These are phyloP conservation scores for Geotrichum klebahnii DNA, from an alignment of 1,139 yeast genomes.

Conservation along the genomic window DNA sequence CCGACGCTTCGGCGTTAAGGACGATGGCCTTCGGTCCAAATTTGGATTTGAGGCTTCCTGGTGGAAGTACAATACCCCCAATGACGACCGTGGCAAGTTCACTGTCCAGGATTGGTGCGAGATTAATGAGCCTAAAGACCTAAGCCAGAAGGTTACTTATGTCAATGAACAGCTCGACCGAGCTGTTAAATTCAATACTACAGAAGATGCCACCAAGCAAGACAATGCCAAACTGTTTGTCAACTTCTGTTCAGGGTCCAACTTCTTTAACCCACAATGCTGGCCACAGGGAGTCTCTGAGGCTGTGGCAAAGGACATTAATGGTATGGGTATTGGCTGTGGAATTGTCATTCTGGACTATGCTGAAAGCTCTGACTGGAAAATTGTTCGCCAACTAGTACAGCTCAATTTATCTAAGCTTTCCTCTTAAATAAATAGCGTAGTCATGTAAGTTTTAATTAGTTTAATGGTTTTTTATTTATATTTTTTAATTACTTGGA, in stretches of 20 bases:
- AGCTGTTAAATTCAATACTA: slow-evolving; percentile 48
- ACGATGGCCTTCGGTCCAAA: slow-evolving; percentile 42
- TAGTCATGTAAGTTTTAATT: too few species aligned
- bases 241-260: slow-evolving; percentile 72
- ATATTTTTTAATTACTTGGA: too few species aligned
- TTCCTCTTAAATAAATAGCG: too few species aligned
- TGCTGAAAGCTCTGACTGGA: slow-evolving; percentile 62
- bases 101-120: slow-evolving; percentile 77
- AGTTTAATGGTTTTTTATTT: too few species aligned
- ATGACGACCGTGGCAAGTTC: slow-evolving; percentile 59
- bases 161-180: slow-evolving; percentile 54
- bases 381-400: slow-evolving; percentile 50
- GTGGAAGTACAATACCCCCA: slow-evolving; percentile 65
- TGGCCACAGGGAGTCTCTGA: slow-evolving; percentile 71
- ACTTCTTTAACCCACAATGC: slow-evolving; percentile 64
- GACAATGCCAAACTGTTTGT: slow-evolving; percentile 53
- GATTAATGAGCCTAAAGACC: slow-evolving; percentile 50
- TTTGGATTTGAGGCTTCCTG: slow-evolving; percentile 67
- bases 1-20: slow-evolving; percentile 63
- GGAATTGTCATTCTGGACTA: slow-evolving; percentile 65
- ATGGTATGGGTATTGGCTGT: slow-evolving; percentile 51
- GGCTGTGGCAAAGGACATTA: slow-evolving; percentile 48
- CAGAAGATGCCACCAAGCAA: slow-evolving; percentile 38
- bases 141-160: slow-evolving; percentile 54
- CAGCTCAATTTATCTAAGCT: slow-evolving; percentile 47